Evolutionary conservation across 2,329 filamentous ascomycete genomes (phyloP), one percentile per base, ranked within the genome.

Genomic region (Alternaria brassicicola): DNA sequence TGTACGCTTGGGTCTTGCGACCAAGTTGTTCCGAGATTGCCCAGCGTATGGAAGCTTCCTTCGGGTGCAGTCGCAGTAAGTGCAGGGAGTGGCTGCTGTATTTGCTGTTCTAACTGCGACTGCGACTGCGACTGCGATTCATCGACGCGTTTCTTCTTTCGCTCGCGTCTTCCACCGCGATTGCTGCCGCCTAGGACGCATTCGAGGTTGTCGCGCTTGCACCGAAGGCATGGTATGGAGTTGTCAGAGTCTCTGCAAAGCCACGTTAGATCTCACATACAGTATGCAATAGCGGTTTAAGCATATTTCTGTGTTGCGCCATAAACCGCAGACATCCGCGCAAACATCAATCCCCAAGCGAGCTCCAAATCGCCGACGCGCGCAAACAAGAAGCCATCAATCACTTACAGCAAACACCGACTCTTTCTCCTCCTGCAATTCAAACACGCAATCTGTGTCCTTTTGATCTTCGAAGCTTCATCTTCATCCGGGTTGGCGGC

Each of bases 111-210:
- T 35, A 25, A 36, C 12, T 60, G 36, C 19, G 36, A 39, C 17
- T 58, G 46, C 8, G 26, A 36, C 12, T 60, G 36, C 19, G 36
- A 39, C 17, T 58, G 46, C 8, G 47, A 35, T 49, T 64, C 65
- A 26, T 69, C 65, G 25, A 66, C 17, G 48, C 63, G 67, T 36
- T 71, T 70, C 57, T 84, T 84, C 67, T 84, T 85, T 52, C 85
- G 82, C 56, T 86, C 81, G 45, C 85, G 81, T 54, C 84, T 80
- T 13, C 85, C 85, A 43, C 85, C 85, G 53, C 85, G 82, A 67
- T 87, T 87, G 46, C 84, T 86, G 42, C 83, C 82, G 7, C 84
- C 85, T 19, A 87, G 79, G 10, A 87, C 80, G 69, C 85, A 88
- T 59, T 87, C 84, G 51, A 84, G 83, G 55, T 81, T 79, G 62